Percentiles rank a stretch among this genome's conserved stretches.
Evolutionary conservation across 768 basidiomycete species (phyloP).

Genomic region (Auricularia heimuer): DNA sequence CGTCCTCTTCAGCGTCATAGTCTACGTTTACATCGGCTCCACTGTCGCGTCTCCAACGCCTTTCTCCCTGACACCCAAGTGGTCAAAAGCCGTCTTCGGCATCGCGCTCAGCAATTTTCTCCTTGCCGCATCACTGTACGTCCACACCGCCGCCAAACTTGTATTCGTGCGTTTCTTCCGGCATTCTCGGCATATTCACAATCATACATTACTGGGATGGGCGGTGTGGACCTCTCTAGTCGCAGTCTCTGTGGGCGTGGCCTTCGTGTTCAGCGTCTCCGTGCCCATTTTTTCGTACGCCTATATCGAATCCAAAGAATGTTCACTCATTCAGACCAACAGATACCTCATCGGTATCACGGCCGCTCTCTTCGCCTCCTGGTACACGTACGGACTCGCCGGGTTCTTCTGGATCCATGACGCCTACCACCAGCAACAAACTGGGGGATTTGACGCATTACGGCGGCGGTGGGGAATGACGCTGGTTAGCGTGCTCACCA

Average conservation of each 20-base stretch:
- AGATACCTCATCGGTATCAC: slow-evolving; percentile 36
- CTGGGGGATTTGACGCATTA: slow-evolving; percentile 27
- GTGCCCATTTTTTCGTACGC: slow-evolving; percentile 45
- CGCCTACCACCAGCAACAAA: slow-evolving; percentile 26
- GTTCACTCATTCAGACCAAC: background rate
- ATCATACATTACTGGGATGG: slow-evolving; percentile 44
- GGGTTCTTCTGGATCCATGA: slow-evolving; percentile 45
- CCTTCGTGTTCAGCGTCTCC: slow-evolving; percentile 38
- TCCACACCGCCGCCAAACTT: slow-evolving; percentile 45
- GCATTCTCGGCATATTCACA: slow-evolving; percentile 36
- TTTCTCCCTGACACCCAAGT: slow-evolving; percentile 36
- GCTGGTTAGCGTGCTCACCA: slow-evolving; percentile 31
- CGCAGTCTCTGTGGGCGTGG: slow-evolving; percentile 28
- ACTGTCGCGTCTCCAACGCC: slow-evolving; percentile 37
- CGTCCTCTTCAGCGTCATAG: slow-evolving; percentile 33
- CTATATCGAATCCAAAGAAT: background rate
- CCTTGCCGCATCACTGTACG: slow-evolving; percentile 36
- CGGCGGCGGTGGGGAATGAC: slow-evolving; percentile 25
- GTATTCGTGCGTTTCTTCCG: slow-evolving; percentile 44
- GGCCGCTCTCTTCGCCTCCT: slow-evolving; percentile 46
- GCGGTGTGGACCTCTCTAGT: slow-evolving; percentile 36
- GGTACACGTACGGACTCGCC: slow-evolving; percentile 40
- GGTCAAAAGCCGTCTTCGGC: slow-evolving; percentile 41
- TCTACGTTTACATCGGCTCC: slow-evolving; percentile 40
- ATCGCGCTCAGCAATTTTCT: slow-evolving; percentile 43